Evolutionary conservation across 2,329 filamentous ascomycete genomes (phyloP).

Genomic region (Exophiala phaeomuriformis): DNA sequence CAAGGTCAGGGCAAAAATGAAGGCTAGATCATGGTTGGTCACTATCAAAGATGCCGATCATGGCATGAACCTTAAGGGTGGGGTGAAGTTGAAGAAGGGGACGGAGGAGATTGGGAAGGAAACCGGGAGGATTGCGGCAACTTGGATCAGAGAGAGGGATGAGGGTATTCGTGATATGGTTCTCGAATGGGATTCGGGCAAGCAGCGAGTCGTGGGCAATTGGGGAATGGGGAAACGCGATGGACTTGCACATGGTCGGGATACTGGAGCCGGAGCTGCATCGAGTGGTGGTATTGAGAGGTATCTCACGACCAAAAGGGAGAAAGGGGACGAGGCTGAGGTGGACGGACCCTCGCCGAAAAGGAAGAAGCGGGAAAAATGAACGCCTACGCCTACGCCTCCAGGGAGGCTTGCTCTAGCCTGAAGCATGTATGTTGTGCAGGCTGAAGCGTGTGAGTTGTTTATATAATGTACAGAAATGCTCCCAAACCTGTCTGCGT

Average conservation of each 20-base stretch:
- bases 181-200: constrained; percentile 10
- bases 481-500: too few species aligned
- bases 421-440: background rate
- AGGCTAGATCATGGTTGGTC: constrained; percentile 18
- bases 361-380: background rate
- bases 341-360: background rate
- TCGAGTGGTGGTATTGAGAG: background rate
- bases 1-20: constrained; percentile 23
- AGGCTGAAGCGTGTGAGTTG: too few species aligned
- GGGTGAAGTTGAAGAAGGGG: constrained; percentile 12
- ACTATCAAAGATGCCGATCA: constrained; percentile 24
- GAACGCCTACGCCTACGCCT: background rate
- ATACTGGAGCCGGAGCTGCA: background rate
- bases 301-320: background rate
- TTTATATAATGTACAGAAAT: too few species aligned
- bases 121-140: constrained; percentile 10
- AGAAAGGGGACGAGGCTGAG: background rate
- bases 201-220: background rate
- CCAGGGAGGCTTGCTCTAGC: background rate
- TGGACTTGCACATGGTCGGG: background rate
- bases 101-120: constrained; percentile 11
- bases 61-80: constrained; percentile 24
- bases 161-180: constrained; percentile 4
- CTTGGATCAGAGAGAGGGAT: constrained; percentile 11
- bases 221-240: background rate